These are phyloP conservation scores for Chlorella vulgaris DNA, from an alignment of 139 green algal genomes.

Conservation along the genomic window DNA sequence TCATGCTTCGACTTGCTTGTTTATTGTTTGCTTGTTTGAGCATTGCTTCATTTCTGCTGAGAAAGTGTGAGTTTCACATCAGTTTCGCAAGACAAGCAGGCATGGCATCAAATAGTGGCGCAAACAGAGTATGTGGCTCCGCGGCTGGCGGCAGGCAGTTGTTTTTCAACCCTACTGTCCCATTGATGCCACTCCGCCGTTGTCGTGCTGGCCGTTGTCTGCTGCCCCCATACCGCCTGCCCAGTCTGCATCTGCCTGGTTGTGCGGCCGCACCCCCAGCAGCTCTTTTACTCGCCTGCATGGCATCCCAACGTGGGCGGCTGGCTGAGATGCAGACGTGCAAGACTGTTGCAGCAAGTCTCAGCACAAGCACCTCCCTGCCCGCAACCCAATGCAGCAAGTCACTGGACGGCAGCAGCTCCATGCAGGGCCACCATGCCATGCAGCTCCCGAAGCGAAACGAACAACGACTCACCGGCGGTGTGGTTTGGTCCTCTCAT, in stretches of 20 bases:
- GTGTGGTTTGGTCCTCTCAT: slow-evolving; percentile 76
- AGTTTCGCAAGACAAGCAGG: too few species aligned
- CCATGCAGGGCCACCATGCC: background rate
- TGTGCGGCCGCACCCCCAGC: slow-evolving; percentile 74
- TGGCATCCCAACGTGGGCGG: too few species aligned
- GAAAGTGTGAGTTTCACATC: too few species aligned
- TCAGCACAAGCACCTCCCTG: too few species aligned
- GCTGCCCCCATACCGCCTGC: slow-evolving; percentile 76
- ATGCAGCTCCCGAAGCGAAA: background rate
- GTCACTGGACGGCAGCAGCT: background rate
- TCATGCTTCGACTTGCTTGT: too few species aligned
- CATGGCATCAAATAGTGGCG: background rate
- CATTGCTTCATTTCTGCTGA: too few species aligned
- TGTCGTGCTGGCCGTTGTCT: slow-evolving; percentile 69
- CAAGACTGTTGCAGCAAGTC: too few species aligned
- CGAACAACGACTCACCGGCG: slow-evolving; percentile 54
- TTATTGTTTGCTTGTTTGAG: too few species aligned
- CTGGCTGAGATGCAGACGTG: background rate
- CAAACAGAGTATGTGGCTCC: background rate
- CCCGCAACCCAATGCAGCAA: background rate
- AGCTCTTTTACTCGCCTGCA: slow-evolving; percentile 71
- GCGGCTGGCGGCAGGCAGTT: background rate
- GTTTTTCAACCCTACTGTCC: background rate
- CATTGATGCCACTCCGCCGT: slow-evolving; percentile 4
- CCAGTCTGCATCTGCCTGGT: slow-evolving; percentile 80